These are phyloP conservation scores for Nemania serpens DNA, from an alignment of 2,329 filamentous ascomycete genomes.

Conservation along the genomic window DNA sequence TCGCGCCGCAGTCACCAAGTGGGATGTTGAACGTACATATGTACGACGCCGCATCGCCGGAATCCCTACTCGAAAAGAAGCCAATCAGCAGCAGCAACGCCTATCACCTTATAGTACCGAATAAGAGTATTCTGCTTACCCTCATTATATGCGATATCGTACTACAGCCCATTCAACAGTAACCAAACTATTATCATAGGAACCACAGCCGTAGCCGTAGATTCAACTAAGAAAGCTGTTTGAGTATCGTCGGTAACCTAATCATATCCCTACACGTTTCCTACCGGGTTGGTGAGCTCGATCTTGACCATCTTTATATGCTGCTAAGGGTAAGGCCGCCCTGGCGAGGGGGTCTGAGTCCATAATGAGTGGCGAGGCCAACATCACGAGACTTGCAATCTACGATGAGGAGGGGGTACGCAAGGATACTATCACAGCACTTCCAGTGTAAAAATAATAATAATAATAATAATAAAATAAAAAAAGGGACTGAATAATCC, in stretches of 20 bases:
- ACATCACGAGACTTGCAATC: background rate
- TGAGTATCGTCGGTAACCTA: background rate
- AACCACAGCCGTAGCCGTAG: background rate
- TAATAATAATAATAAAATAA: background rate
- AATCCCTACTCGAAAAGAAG: background rate
- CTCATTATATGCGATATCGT: background rate
- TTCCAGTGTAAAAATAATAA: background rate
- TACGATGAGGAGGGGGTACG: background rate
- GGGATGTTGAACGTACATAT: background rate
- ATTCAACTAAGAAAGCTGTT: background rate
- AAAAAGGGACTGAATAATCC: background rate
- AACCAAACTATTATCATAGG: background rate
- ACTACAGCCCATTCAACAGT: background rate
- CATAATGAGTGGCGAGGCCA: background rate
- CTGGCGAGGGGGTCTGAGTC: background rate
- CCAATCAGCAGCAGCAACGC: background rate
- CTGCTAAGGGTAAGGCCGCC: constrained; percentile 8
- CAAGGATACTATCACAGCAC: background rate
- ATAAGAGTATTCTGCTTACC: constrained; percentile 1
- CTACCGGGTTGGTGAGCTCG: constrained; percentile 6
- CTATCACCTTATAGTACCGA: background rate
- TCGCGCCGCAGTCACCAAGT: background rate
- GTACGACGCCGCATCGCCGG: background rate
- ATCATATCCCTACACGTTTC: background rate
- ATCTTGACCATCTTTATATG: constrained; percentile 9